A percentile compares a stretch with the other conserved stretches of the same genome.
Evolutionary conservation across 2,329 filamentous ascomycete genomes (phyloP).

Genomic region (Penicillium sp.): DNA sequence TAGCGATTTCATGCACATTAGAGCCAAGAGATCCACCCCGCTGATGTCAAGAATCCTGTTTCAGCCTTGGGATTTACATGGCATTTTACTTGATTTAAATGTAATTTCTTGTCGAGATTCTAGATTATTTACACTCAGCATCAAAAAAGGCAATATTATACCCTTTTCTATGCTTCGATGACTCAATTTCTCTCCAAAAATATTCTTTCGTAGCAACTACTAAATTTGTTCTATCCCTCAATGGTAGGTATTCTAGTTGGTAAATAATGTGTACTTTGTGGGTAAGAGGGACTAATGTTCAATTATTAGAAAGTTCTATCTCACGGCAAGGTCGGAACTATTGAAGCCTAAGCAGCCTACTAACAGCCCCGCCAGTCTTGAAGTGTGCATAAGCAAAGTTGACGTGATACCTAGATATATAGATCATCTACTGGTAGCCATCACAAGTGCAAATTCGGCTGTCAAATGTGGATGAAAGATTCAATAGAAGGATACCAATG

Average conservation of each 20-base stretch:
- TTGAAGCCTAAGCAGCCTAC: no score
- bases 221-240: neutral
- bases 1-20: constrained; percentile 1
- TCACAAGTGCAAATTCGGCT: neutral
- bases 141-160: neutral
- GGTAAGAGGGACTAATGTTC: no score
- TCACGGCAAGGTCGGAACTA: no score
- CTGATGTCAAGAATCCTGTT: neutral
- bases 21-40: constrained; percentile 7
- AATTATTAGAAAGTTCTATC: no score
- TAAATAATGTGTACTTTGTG: no score
- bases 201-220: neutral
- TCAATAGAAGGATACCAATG: neutral
- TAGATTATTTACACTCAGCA: neutral
- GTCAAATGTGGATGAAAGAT: neutral
- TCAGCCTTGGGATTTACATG: neutral
- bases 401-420: neutral
- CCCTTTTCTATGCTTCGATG: neutral
- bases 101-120: neutral
- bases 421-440: neutral
- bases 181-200: neutral
- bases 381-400: neutral
- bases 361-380: neutral
- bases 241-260: no score
- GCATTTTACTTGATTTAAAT: neutral